phyloP scores from a whole-genome alignment of 352 stramenopile species.

The Pythium sukuiense region DNA sequence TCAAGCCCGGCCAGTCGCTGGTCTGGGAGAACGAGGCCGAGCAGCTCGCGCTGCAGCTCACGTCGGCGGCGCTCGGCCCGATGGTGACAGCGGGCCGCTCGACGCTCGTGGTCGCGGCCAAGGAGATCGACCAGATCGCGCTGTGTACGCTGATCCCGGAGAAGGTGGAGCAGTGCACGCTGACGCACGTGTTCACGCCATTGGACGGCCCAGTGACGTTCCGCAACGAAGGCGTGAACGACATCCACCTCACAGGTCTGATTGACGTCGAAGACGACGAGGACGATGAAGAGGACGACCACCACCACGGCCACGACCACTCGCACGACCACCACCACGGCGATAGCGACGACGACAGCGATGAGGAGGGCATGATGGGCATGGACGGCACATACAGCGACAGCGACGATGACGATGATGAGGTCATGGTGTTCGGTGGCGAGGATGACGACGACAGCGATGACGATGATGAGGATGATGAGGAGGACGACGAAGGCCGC shows the following conservation, averaged over 20 bases:
- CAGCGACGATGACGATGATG: constrained; percentile 36
- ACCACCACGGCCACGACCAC: constrained; percentile 28
- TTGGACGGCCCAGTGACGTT: constrained; percentile 76
- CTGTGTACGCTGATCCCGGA: constrained; percentile 70
- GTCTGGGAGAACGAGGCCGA: constrained; percentile 70
- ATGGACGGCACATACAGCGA: constrained; percentile 29
- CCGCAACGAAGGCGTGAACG: constrained; percentile 65
- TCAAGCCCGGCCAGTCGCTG: constrained; percentile 67
- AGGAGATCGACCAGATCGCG: constrained; percentile 64
- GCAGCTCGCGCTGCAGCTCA: constrained; percentile 78
- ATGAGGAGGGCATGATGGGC: constrained; percentile 42
- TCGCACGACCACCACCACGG: constrained; percentile 21
- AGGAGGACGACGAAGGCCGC: constrained; percentile 47
- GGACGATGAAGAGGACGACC: constrained; percentile 52
- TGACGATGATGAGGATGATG: constrained; percentile 42
- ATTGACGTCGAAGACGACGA: constrained; percentile 79
- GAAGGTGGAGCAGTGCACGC: constrained; percentile 68
- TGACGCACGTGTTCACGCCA: constrained; percentile 77
- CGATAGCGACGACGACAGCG: constrained; percentile 31
- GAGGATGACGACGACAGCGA: constrained; percentile 39
- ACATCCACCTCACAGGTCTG: constrained; percentile 80
- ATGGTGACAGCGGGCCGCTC: constrained; percentile 57
- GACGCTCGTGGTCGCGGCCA: constrained; percentile 70
- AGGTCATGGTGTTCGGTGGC: constrained; percentile 68
- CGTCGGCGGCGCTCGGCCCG: constrained; percentile 65